Evolutionary conservation across 352 stramenopile genomes (phyloP).

Genomic region (Phytopythium oedochilum): DNA sequence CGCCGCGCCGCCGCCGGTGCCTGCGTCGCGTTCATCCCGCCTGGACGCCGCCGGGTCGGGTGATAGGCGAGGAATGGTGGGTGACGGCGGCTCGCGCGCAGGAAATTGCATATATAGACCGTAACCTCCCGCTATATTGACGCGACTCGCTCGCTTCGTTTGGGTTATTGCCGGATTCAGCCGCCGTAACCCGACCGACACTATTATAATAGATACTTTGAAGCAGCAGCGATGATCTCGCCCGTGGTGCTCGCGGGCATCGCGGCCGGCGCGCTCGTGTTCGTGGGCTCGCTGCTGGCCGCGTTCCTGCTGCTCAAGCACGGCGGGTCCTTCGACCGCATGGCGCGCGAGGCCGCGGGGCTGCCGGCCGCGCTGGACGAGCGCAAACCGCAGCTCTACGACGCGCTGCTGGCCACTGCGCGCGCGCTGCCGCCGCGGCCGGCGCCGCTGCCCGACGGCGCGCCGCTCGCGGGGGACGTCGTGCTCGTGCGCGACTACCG

Average conservation of each 20-base stretch:
- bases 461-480: constrained; percentile 26
- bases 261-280: constrained; percentile 75
- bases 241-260: constrained; percentile 67
- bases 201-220: no score
- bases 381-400: constrained; percentile 83
- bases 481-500: constrained; percentile 51
- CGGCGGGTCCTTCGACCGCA: constrained; percentile 87
- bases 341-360: constrained; percentile 70
- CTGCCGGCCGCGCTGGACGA: constrained; percentile 52
- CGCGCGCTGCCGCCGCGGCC: constrained; percentile 27
- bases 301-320: constrained; percentile 83
- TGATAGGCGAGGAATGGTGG: background rate
- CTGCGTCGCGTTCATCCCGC: constrained; percentile 73
- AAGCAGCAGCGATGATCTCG: constrained; percentile 55
- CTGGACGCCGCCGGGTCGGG: background rate
- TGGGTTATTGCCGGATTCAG: no score
- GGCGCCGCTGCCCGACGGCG: constrained; percentile 16
- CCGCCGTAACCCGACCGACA: no score
- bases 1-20: constrained; percentile 66
- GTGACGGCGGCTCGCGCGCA: background rate
- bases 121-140: no score
- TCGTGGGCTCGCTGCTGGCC: constrained; percentile 71
- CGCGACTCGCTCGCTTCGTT: no score
- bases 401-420: constrained; percentile 72
- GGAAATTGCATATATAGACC: constrained; percentile 1